Evolutionary conservation across 257 asterid species (phyloP), one percentile per base, ranked within the genome.

Genomic region (Schizonepeta tenuifolia): DNA sequence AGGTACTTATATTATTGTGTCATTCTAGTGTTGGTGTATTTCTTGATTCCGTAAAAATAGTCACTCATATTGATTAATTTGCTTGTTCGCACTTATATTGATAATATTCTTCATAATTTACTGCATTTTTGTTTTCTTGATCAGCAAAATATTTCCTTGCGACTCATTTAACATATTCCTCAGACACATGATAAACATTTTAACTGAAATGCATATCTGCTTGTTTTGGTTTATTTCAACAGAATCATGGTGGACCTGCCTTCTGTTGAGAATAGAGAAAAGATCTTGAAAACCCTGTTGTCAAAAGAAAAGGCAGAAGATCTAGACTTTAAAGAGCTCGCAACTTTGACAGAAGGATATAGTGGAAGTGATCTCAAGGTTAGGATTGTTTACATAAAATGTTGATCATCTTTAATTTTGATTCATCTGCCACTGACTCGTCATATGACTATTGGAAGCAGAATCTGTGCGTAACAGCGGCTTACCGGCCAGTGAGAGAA

Each of bases 321-420:
- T 65, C 77, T 94, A 17, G 97, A 94, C 64, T 94, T 79, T 80
- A 91, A 91, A 77, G 97, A 94, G 86, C 86, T 94, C 59, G 93
- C 90, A 18, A 70, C 65, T 67, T 83, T 91, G 88, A 94, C 97
- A 7, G 99, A 94, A 82, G 99, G 99, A 78, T 94, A 89, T 59
- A 91, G 88, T 69, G 96, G 98, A 76, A 94, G 98, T 65, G 99
- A 94, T 87, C 99, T 94, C 62, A 94, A 94, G 98, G 98, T 93
- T 59, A 72, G 85, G 67, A 50, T 12, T 70, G n/a, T 71, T 55
- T 58, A 38, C 56, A 18, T 43, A 17, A 46, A 62, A 59, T 14
- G 5, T 35, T 22, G 8, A 4, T 61, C 33, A 20, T 24, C 24
- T 57, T 7, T 20, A 51, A 50, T 18, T 54, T 75, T 31, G 43